These are phyloP conservation scores for Sclerotinia glacialis DNA, from an alignment of 2,329 filamentous ascomycete species.

Conservation along the genomic window DNA sequence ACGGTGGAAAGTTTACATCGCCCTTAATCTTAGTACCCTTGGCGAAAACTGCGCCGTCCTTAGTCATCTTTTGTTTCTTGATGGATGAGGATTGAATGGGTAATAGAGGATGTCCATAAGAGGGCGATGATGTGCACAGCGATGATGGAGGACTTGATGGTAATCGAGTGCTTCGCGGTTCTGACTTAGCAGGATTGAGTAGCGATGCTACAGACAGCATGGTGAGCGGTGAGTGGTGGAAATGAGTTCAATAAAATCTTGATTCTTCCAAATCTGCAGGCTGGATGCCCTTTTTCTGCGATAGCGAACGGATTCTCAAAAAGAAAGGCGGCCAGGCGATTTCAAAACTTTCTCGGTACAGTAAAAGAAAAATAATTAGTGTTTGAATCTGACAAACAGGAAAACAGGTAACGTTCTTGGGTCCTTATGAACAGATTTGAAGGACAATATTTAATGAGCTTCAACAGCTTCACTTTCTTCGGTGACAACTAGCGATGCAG, in stretches of 20 bases:
- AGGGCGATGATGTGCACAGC: slow-evolving; percentile 32
- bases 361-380: slow-evolving; percentile 28
- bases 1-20: slow-evolving; percentile 69
- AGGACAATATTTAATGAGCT: slow-evolving; percentile 28
- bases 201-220: slow-evolving; percentile 67
- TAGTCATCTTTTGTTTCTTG: slow-evolving; percentile 59
- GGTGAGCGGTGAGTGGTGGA: slow-evolving; percentile 32
- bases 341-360: slow-evolving; percentile 25
- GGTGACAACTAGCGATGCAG: slow-evolving; percentile 31
- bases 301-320: slow-evolving; percentile 29
- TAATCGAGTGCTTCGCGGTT: slow-evolving; percentile 43
- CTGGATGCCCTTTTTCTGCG: slow-evolving; percentile 27
- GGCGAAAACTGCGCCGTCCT: slow-evolving; percentile 61
- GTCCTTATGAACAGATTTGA: slow-evolving; percentile 30
- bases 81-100: slow-evolving; percentile 35
- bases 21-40: slow-evolving; percentile 60
- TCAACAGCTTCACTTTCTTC: slow-evolving; percentile 31
- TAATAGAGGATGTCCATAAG: slow-evolving; percentile 32
- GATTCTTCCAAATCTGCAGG: slow-evolving; percentile 33
- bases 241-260: slow-evolving; percentile 27
- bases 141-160: slow-evolving; percentile 43
- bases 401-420: slow-evolving; percentile 27
- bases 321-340: slow-evolving; percentile 22
- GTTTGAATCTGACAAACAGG: slow-evolving; percentile 35
- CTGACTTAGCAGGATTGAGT: slow-evolving; percentile 56